Evolutionary conservation across 331 rosid genomes (phyloP).

Genomic region (Stylosanthes scabra): DNA sequence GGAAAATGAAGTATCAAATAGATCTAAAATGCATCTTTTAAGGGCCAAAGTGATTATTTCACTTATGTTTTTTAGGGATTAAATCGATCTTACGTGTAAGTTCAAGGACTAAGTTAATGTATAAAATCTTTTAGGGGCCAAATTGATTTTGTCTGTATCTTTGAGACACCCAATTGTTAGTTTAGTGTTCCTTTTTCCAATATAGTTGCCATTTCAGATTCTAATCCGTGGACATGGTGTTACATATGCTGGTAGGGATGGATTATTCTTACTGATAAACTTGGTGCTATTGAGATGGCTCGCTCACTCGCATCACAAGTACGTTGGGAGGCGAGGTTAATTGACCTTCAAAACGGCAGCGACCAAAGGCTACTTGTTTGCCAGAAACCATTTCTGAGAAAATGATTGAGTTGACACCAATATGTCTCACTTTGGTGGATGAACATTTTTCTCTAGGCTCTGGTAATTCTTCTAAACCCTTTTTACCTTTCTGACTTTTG

Average conservation of each 20-base stretch:
- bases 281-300: conserved; percentile 77
- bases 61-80: no score
- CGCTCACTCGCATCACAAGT: conserved; percentile 71
- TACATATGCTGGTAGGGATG: conserved; percentile 67
- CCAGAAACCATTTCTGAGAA: conserved; percentile 85
- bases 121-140: no score
- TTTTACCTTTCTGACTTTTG: not conserved
- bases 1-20: no score
- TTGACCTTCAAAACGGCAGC: conserved; percentile 84
- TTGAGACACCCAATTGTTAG: not conserved
- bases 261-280: conserved; percentile 71
- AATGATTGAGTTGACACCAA: conserved; percentile 53
- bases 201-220: not conserved
- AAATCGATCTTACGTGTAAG: no score
- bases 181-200: not conserved
- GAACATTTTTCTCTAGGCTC: conserved; percentile 45
- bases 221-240: conserved; percentile 15
- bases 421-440: conserved; percentile 43
- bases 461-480: conserved; percentile 55
- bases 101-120: no score
- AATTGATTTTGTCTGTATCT: no score
- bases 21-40: no score
- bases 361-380: conserved; percentile 86
- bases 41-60: no score
- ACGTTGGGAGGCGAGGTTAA: conserved; percentile 93